Conservation (phyloP, 805 yeast genomes). For the Candida boleticola region DNA sequence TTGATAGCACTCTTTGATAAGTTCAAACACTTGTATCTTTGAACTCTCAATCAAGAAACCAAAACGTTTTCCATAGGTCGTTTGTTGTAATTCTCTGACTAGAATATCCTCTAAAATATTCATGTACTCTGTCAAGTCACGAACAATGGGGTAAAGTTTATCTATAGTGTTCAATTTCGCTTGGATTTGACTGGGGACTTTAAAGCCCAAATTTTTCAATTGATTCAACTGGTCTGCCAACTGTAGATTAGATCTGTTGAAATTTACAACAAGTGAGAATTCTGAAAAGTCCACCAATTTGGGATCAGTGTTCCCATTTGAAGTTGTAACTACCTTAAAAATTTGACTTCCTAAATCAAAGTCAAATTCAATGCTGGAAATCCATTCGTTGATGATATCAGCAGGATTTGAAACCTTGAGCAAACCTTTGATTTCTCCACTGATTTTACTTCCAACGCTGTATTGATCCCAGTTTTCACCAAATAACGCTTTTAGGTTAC, state of each 20-base stretch:
- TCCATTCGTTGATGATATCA: constrained; percentile 49
- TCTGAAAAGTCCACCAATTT: constrained; percentile 5
- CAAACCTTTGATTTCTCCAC: constrained; percentile 46
- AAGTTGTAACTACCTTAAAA: constrained; percentile 31
- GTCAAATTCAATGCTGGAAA: constrained; percentile 10
- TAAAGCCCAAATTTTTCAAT: constrained; percentile 48
- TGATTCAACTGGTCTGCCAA: constrained; percentile 55
- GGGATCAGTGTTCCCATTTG: too few relatives aligned
- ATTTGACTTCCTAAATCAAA: constrained; percentile 30
- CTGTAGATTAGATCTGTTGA: constrained; percentile 42
- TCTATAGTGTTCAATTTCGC: constrained; percentile 49
- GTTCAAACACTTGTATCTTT: constrained; percentile 26
- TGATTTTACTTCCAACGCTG: constrained; percentile 56
- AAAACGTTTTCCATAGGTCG: constrained; percentile 40
- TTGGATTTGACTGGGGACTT: constrained; percentile 53
- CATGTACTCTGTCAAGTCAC: constrained; percentile 51
- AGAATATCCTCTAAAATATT: constrained; percentile 34
- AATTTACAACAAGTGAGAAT: constrained; percentile 45
- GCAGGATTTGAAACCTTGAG: constrained; percentile 46
- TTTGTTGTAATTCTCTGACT: constrained; percentile 13
- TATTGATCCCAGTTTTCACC: constrained; percentile 39
- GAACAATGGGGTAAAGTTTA: constrained; percentile 56
- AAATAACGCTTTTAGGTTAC: constrained; percentile 20
- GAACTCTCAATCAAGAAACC: constrained; percentile 40
- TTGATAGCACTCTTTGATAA: constrained; percentile 31